A percentile compares a stretch with the other conserved stretches of the same genome.
Evolutionary conservation across 306 rosid species (phyloP).

Genomic region (Aeschynomene evenia): DNA sequence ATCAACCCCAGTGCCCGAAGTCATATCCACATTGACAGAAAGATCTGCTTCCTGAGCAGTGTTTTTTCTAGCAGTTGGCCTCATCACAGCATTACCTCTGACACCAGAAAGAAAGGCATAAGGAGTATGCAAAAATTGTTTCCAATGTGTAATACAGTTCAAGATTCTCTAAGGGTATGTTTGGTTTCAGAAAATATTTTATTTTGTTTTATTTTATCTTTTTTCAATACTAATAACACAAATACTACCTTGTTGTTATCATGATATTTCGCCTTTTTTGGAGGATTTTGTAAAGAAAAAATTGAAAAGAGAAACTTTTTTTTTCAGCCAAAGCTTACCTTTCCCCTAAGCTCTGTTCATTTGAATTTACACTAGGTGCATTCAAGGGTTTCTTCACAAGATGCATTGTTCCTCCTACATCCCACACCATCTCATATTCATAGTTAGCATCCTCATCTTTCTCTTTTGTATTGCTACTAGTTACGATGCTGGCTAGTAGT

Average conservation of each 20-base stretch:
- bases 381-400: constrained; percentile 66
- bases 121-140: neutral
- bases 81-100: constrained; percentile 80
- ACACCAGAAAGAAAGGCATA: neutral
- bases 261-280: too few relatives aligned
- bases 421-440: constrained; percentile 86
- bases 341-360: constrained; percentile 51
- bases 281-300: too few relatives aligned
- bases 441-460: constrained; percentile 68
- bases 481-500: constrained; percentile 40
- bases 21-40: constrained; percentile 48
- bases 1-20: constrained; percentile 43
- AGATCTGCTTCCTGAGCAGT: constrained; percentile 46
- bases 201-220: neutral
- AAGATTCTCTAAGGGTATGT: neutral
- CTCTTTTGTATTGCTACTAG: constrained; percentile 55
- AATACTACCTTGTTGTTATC: neutral
- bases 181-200: neutral
- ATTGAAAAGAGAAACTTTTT: too few relatives aligned
- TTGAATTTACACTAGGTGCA: constrained; percentile 36
- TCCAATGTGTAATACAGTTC: neutral
- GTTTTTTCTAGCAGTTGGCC: constrained; percentile 59
- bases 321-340: constrained; percentile 45
- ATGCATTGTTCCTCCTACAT: constrained; percentile 83
- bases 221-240: neutral